Base-by-base conservation (phyloP, 495 filamentous ascomycete genomes). In the Aspergillus carlsbadensis region DNA sequence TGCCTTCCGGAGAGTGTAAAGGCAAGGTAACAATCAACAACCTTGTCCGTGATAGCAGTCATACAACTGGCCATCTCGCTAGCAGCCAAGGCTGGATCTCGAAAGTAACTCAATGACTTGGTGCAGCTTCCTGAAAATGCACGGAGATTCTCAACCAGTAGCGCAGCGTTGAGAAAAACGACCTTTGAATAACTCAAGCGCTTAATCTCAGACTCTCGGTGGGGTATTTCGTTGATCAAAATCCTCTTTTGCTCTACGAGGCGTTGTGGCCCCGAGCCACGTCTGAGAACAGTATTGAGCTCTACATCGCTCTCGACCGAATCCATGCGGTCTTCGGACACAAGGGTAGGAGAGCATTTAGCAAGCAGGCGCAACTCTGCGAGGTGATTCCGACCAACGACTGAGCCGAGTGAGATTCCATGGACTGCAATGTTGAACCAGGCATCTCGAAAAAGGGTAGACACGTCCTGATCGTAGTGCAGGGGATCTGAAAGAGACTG, bases 401-500 rank as follows among this genome's bases (percentile, higher is more conserved):
- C 78, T 0, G 90, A 90, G 15, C 78, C 81, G 14, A 86, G 77
- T n/a, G 81, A 84, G 65, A 97, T 96, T 31, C 92, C 92, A 68
- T 98, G 93, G 7, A 97, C 86, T 26, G 90, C 88, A 48, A 97
- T 88, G 66, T 98, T 98, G 70, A 96, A 96, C 94, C 94, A 98
- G 13, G 90, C 90, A 77, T 98, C 91, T 34, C 92, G 87, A 58
- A 94, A 84, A 43, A 96, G 74, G 17, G 83, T 79, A 48, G 82
- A 73, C 18, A 81, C 80, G 37, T 90, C 81, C 50, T 84, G 81
- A 43, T 90, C 84, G 58, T 87, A 83, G 15, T 77, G 69, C 40
- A 49, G 53, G 41, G 44, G 52, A 18, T 44, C 40, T 51, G 18
- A n/a, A n/a, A n/a, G n/a, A n/a, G n/a, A n/a, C n/a, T n/a, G n/a